Evolutionary conservation across 2,329 filamentous ascomycete genomes (phyloP).

Genomic region (Aspergillus latus): DNA sequence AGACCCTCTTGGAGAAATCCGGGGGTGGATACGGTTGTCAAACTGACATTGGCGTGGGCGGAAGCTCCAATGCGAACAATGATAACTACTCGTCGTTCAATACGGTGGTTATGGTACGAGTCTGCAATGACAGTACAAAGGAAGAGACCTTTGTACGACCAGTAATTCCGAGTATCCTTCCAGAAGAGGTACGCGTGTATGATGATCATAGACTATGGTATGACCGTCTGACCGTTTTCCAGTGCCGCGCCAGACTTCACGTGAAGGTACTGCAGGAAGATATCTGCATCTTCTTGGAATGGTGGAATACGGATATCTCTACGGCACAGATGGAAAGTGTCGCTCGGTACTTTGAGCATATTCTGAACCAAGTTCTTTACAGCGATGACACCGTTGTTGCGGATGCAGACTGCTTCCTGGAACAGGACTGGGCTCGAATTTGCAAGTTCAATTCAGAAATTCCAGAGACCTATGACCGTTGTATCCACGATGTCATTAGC

Average conservation of each 20-base stretch:
- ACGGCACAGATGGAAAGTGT: constrained; percentile 46
- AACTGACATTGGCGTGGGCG: constrained; percentile 14
- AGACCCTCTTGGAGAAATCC: constrained; percentile 30
- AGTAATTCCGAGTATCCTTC: constrained; percentile 30
- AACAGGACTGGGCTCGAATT: constrained; percentile 57
- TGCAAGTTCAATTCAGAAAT: constrained; percentile 53
- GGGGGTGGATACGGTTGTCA: constrained; percentile 13
- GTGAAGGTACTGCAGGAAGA: constrained; percentile 37
- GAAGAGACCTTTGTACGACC: constrained; percentile 24
- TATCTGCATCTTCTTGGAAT: constrained; percentile 41
- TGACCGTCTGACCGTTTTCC: constrained; percentile 7
- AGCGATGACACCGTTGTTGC: constrained; percentile 45
- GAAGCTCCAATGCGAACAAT: constrained; percentile 8
- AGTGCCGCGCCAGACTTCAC: constrained; percentile 40
- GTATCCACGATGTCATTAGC: constrained; percentile 40
- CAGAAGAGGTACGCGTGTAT: constrained; percentile 31
- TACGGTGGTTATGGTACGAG: constrained; percentile 38
- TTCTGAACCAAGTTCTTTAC: constrained; percentile 50
- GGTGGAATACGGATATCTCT: constrained; percentile 40
- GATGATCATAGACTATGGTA: background rate
- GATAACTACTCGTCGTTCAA: constrained; percentile 34
- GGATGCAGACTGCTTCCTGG: constrained; percentile 55
- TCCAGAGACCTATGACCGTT: constrained; percentile 40
- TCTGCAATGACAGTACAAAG: constrained; percentile 26
- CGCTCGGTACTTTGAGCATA: constrained; percentile 54